These are phyloP conservation scores for Penicillium simplicissimum DNA, from an alignment of 495 filamentous ascomycete species.

Conservation along the genomic window DNA sequence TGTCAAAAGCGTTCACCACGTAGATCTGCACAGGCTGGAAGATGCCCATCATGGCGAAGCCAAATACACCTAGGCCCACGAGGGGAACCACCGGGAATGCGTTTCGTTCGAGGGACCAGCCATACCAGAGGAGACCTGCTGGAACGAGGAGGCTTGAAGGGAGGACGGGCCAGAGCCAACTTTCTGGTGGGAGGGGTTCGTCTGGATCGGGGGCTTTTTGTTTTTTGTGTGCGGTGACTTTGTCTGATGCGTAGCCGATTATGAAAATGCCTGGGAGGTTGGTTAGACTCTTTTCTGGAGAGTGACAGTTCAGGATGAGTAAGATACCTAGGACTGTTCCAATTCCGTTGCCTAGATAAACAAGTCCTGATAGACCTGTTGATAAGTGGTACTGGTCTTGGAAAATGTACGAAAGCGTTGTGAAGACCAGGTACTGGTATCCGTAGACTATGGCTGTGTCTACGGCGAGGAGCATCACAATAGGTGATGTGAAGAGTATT, in stretches of 20 bases:
- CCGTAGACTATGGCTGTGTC: not conserved
- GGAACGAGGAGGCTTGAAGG: not conserved
- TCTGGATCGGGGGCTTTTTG: not conserved
- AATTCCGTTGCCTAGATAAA: not conserved
- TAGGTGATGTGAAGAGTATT: not conserved
- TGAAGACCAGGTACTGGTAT: slow-evolving; percentile 4
- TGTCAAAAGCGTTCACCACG: slow-evolving; percentile 63
- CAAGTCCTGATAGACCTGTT: not conserved
- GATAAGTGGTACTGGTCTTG: not conserved
- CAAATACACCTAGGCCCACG: slow-evolving; percentile 48
- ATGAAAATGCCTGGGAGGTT: not conserved
- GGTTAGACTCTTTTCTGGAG: too few species aligned
- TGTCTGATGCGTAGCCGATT: not conserved
- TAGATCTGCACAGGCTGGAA: slow-evolving; percentile 37
- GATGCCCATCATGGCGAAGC: slow-evolving; percentile 32
- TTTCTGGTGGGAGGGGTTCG: not conserved
- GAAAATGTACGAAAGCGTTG: slow-evolving; percentile 2
- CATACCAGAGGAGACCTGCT: slow-evolving; percentile 11
- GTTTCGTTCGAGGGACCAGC: slow-evolving; percentile 7
- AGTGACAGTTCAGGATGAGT: not conserved
- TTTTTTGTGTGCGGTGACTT: not conserved
- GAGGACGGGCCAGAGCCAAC: not conserved
- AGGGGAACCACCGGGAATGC: slow-evolving; percentile 24
- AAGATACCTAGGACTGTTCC: slow-evolving; percentile 2
- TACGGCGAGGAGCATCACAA: not conserved